Base-by-base conservation (phyloP, 176 grass and related monocot species). In the Oryza officinalis region DNA sequence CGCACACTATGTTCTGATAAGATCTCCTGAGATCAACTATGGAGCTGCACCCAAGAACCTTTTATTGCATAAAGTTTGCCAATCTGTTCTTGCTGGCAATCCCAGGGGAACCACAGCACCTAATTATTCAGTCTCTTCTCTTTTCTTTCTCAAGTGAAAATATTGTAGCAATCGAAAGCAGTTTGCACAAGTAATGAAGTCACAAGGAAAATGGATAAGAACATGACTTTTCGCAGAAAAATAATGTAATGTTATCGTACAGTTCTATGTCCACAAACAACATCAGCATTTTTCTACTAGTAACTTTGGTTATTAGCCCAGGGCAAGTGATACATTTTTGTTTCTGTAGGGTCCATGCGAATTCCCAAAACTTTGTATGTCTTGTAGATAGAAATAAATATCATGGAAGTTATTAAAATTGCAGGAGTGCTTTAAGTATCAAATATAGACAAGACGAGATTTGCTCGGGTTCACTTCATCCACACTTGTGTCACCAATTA, bases 21-120 rank as follows among this genome's bases (percentile, higher is more conserved):
- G 41, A 65, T 76, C 27, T 77, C 40, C 72, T 63, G 72, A 71
- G 14, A 71, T 83, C 72, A 77, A 65, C 73, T 72, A 65, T 64
- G 65, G 38, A 63, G 46, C 37, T 71, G 72, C 79, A 82, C 18
- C 59, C 35, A 63, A 44, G 17, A 71, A 77, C 27, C 5, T 70
- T 61, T 69, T 41, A 31, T 26, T 71, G 43, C 46, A 67, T 67
- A 37, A n/a, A 52, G 28, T 28, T 84, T 18, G 1, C 38, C 38
- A 78, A 61, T 32, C 14, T 41, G 60, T 67, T 52, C 41, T 74
- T 72, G 43, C 65, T 87, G 80, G 37, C 26, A 33, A 46, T 60
- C 27, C 27, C 71, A 46, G 8, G 71, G 28, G 22, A 68, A 75
- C 40, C 35, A 33, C 71, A 76, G 14, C 64, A 63, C 64, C 47